Percentiles rank a stretch among this genome's conserved stretches.
These are phyloP conservation scores for Phytophthora cajani DNA, from an alignment of 352 stramenopile genomes.

Conservation along the genomic window DNA sequence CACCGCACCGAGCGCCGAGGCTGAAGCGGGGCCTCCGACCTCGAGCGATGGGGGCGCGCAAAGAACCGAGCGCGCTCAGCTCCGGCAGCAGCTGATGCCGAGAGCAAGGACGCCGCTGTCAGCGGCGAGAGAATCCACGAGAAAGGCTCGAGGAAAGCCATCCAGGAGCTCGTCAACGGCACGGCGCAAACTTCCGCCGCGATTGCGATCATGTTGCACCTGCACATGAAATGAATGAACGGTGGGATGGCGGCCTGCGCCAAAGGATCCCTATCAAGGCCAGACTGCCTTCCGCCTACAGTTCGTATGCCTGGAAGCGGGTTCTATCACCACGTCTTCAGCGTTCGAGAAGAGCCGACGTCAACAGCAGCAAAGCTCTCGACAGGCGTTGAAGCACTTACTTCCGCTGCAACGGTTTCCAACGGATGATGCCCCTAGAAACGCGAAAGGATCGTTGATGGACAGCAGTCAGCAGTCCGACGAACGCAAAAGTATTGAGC, in stretches of 20 bases:
- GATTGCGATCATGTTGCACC: slow-evolving; percentile 24
- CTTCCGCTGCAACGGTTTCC: background rate
- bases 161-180: slow-evolving; percentile 22
- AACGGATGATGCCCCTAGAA: background rate
- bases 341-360: background rate
- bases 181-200: slow-evolving; percentile 28
- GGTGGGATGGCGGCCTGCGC: slow-evolving; percentile 11
- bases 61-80: slow-evolving; percentile 36
- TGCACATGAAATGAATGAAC: too few relatives aligned
- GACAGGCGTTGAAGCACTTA: background rate
- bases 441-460: background rate
- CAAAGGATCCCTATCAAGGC: background rate
- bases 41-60: slow-evolving; percentile 33
- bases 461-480: background rate
- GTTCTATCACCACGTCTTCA: background rate
- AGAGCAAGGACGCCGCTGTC: slow-evolving; percentile 20
- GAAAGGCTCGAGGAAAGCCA: slow-evolving; percentile 7
- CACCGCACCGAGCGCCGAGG: background rate
- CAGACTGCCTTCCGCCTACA: background rate
- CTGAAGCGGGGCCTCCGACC: slow-evolving; percentile 21
- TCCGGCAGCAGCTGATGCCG: slow-evolving; percentile 28
- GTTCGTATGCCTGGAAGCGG: background rate
- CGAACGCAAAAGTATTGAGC: background rate
- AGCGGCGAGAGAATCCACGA: slow-evolving; percentile 36
- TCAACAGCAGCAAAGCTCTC: background rate